Conservation (phyloP, 257 asterid genomes). For the Solanum chmielewskii region DNA sequence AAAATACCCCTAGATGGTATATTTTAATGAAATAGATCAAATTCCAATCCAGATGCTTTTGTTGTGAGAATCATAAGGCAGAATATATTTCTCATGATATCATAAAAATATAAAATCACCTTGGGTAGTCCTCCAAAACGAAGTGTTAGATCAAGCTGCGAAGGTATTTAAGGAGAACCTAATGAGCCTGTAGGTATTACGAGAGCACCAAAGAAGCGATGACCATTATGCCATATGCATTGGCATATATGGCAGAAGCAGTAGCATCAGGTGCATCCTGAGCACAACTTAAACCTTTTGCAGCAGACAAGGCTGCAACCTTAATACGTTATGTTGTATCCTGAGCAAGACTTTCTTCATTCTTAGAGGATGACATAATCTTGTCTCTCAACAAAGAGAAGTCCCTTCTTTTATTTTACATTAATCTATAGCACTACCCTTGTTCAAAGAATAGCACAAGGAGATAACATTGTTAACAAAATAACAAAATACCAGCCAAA, state of each 20-base stretch:
- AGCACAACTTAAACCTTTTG: conserved; percentile 96
- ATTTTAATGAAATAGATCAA: too few species aligned
- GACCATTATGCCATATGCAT: conserved; percentile 87
- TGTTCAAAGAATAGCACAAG: neutral
- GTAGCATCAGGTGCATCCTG: conserved; percentile 96
- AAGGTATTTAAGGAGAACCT: too few species aligned
- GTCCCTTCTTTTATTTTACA: too few species aligned
- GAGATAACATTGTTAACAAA: neutral
- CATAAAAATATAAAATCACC: too few species aligned
- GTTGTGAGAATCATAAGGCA: too few species aligned
- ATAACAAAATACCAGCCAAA: neutral
- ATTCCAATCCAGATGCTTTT: too few species aligned
- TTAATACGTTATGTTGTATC: conserved; percentile 79
- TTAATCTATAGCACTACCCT: neutral
- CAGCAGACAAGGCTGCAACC: conserved; percentile 84
- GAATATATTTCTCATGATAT: too few species aligned
- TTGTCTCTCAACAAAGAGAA: neutral
- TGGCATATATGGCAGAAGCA: conserved; percentile 83
- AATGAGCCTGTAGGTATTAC: too few species aligned
- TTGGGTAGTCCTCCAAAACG: too few species aligned
- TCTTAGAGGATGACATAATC: conserved; percentile 23
- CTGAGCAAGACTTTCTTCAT: conserved; percentile 51
- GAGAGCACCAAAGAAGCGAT: too few species aligned
- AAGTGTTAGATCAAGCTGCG: too few species aligned
- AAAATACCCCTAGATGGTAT: too few species aligned